phyloP scores from a whole-genome alignment of 345 rosid species.

The Orychophragmus violaceus region DNA sequence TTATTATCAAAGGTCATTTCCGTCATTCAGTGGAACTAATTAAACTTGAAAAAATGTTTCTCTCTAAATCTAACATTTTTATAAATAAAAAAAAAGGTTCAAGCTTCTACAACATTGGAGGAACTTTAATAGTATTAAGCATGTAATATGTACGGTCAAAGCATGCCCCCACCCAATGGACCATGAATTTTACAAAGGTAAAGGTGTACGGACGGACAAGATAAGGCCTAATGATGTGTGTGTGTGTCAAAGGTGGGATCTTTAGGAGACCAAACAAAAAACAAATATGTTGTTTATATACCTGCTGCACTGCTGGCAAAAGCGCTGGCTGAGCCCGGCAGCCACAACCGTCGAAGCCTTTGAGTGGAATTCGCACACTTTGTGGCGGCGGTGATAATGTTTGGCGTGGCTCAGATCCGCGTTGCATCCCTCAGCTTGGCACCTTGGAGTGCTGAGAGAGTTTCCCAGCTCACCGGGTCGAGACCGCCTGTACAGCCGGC shows the following conservation, averaged over 20 bases:
- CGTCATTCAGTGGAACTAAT: neutral
- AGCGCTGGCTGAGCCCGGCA: constrained; percentile 89
- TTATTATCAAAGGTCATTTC: neutral
- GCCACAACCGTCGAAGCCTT: constrained; percentile 85
- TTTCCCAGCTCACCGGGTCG: constrained; percentile 55
- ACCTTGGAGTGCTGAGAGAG: constrained; percentile 45
- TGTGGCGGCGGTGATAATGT: constrained; percentile 96
- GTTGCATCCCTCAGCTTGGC: constrained; percentile 97
- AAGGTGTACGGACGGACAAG: constrained; percentile 14
- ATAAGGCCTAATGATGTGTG: constrained; percentile 14
- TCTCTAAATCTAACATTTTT: neutral
- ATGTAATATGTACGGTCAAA: constrained; percentile 9
- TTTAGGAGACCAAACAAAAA: neutral
- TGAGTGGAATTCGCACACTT: constrained; percentile 96
- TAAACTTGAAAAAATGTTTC: neutral
- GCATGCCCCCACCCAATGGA: neutral
- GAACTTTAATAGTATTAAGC: neutral
- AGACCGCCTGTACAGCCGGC: constrained; percentile 76
- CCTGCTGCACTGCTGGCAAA: constrained; percentile 99
- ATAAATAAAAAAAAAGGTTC: neutral
- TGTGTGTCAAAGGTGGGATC: constrained; percentile 17
- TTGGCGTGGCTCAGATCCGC: constrained; percentile 88
- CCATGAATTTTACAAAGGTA: neutral
- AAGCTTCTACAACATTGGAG: neutral
- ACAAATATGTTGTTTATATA: too few relatives aligned